Conservation (phyloP, 495 filamentous ascomycete genomes). For the Penicillium manginii region DNA sequence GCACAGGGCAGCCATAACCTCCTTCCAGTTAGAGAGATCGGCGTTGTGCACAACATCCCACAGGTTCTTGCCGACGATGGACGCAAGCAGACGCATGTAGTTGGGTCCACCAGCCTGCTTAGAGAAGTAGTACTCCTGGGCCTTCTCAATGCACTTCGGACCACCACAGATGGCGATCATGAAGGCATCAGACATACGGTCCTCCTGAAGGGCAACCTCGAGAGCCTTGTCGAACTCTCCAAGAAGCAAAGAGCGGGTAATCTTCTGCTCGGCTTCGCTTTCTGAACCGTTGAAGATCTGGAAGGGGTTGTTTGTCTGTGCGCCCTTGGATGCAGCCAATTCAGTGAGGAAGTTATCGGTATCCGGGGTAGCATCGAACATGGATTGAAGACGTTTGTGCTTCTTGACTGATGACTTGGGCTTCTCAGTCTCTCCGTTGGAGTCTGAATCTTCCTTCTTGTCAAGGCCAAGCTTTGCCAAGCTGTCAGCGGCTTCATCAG, state of each 20-base stretch:
- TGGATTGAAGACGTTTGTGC: slow-evolving; percentile 71
- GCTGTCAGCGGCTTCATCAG: slow-evolving; percentile 53
- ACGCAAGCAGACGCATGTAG: slow-evolving; percentile 88
- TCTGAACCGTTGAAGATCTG: slow-evolving; percentile 80
- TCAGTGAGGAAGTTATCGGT: slow-evolving; percentile 81
- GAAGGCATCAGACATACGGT: slow-evolving; percentile 92
- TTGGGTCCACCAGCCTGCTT: slow-evolving; percentile 82
- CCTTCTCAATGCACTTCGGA: slow-evolving; percentile 90
- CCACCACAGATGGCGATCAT: slow-evolving; percentile 98
- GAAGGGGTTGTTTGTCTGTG: slow-evolving; percentile 85
- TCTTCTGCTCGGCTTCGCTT: slow-evolving; percentile 77
- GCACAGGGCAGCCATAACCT: slow-evolving; percentile 92
- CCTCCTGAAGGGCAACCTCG: slow-evolving; percentile 83
- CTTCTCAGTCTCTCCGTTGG: slow-evolving; percentile 53
- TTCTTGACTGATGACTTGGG: slow-evolving; percentile 52
- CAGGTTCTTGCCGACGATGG: slow-evolving; percentile 92
- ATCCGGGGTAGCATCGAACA: slow-evolving; percentile 78
- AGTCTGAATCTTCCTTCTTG: slow-evolving; percentile 45
- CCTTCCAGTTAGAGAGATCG: slow-evolving; percentile 90
- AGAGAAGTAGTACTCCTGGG: slow-evolving; percentile 87
- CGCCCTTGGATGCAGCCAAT: slow-evolving; percentile 74
- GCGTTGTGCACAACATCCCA: slow-evolving; percentile 99
- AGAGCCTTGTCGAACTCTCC: slow-evolving; percentile 91
- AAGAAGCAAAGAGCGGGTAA: slow-evolving; percentile 84
- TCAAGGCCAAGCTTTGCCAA: slow-evolving; percentile 49